phyloP scores from a whole-genome alignment of 2,329 filamentous ascomycete species.

The Phoma sp. region DNA sequence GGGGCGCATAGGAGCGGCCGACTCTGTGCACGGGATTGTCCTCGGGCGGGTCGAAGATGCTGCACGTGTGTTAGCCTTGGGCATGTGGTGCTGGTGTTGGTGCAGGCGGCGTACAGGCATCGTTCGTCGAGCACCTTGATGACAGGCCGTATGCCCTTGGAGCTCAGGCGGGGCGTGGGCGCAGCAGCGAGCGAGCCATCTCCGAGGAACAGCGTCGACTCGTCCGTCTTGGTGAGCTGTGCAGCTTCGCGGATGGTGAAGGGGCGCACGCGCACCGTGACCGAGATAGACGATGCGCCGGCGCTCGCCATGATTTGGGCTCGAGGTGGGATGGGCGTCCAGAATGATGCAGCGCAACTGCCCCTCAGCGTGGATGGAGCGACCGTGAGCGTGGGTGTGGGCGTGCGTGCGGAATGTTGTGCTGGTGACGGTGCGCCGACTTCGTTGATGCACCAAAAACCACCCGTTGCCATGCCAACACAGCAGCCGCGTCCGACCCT shows the following conservation, averaged over 20 bases:
- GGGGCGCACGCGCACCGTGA: conserved; percentile 67
- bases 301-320: conserved; percentile 45
- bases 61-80: conserved; percentile 51
- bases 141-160: conserved; percentile 86
- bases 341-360: conserved; percentile 23
- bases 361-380: conserved; percentile 13
- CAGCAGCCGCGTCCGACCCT: neutral
- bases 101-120: conserved; percentile 73
- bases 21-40: conserved; percentile 91
- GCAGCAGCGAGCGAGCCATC: conserved; percentile 92
- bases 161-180: conserved; percentile 81
- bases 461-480: conserved; percentile 10
- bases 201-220: conserved; percentile 90
- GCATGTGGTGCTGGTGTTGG: neutral
- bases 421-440: conserved; percentile 13
- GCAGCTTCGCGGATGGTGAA: conserved; percentile 91
- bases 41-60: conserved; percentile 96
- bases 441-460: conserved; percentile 10
- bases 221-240: conserved; percentile 80
- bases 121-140: conserved; percentile 97
- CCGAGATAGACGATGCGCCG: conserved; percentile 58
- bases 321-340: conserved; percentile 16
- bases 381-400: conserved; percentile 29
- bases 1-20: conserved; percentile 70
- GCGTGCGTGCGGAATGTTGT: conserved; percentile 36